phyloP scores from a whole-genome alignment of 805 yeast genomes.

The Metschnikowia corniflorae region DNA sequence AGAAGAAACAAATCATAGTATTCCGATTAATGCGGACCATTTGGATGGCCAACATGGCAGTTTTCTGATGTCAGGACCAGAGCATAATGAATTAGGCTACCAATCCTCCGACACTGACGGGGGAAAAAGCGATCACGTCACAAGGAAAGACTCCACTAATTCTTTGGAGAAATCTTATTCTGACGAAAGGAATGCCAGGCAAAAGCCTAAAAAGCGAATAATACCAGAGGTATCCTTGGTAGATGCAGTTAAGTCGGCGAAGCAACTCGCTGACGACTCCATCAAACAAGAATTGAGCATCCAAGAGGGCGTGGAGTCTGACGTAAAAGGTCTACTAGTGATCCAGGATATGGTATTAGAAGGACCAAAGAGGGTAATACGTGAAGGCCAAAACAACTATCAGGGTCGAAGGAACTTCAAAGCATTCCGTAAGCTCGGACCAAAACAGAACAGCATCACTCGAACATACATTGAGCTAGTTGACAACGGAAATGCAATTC shows the following conservation, averaged over 20 bases:
- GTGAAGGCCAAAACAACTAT: no score
- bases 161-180: background rate
- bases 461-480: slow-evolving; percentile 15
- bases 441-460: slow-evolving; percentile 9
- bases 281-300: slow-evolving; percentile 5
- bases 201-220: slow-evolving; percentile 1
- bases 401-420: slow-evolving; percentile 17
- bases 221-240: slow-evolving; percentile 15
- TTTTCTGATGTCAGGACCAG: no score
- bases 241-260: slow-evolving; percentile 13
- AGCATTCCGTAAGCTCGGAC: slow-evolving; percentile 11
- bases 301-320: background rate
- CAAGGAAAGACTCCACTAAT: no score
- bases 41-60: no score
- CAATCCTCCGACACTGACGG: background rate
- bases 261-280: slow-evolving; percentile 9
- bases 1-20: background rate
- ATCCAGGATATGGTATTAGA: background rate
- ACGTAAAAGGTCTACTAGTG: background rate
- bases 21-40: background rate
- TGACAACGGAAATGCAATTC: slow-evolving; percentile 9
- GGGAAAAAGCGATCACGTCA: background rate
- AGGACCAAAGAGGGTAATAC: no score
- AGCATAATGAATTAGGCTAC: no score
- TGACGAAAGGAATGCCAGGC: background rate